Evolutionary conservation across 208 protist genomes (phyloP), one percentile per base, ranked within the genome.

Genomic region (Tetramitus jugosus): DNA sequence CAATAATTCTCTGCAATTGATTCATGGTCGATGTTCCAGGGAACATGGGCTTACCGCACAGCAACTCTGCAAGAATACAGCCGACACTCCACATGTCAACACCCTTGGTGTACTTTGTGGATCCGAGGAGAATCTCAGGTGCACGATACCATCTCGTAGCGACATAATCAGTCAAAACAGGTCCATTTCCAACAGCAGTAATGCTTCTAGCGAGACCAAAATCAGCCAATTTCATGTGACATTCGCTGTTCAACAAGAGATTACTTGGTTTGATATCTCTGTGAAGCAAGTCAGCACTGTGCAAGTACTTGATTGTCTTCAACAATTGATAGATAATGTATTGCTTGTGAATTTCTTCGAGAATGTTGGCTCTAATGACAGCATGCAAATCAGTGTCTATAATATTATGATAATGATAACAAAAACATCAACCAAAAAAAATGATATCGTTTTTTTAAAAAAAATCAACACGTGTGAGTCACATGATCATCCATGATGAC

Each of bases 71-170:
- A 3, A 98, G 81, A 76, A 98, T 98, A 87, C 97, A 99, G 4
- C 97, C 97, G 6, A 98, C 88, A 0, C 93, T 92, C 96, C 97
- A 99, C 88, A 99, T 98, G 79, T 99, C 97, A 35, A 98, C 94
- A 43, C 92, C 92, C 69, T 96, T 94, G 13, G 92, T 96, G 87
- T 98, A 98, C 31, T 87, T 87, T 56, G 88, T 96, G 10, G 88
- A 94, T 52, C 95, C 95, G 0, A 98, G 84, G 8, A 99, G 86
- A 80, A 99, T 97, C 82, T 99, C 96, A 0, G 97, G 97, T 26
- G 96, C 95, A 4, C 97, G 89, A 81, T 99, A 99, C 93, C 93
- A 96, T 13, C 93, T 3, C 14, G 69, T 76, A 33, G 69, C 69
- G 26, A 97, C 93, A 84, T 97, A 97, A 79, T 96, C 94, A 29